A percentile compares a stretch with the other conserved stretches of the same genome.
Evolutionary conservation across 2,329 filamentous ascomycete species (phyloP).

Genomic region (Aspergillus costaricaensis): DNA sequence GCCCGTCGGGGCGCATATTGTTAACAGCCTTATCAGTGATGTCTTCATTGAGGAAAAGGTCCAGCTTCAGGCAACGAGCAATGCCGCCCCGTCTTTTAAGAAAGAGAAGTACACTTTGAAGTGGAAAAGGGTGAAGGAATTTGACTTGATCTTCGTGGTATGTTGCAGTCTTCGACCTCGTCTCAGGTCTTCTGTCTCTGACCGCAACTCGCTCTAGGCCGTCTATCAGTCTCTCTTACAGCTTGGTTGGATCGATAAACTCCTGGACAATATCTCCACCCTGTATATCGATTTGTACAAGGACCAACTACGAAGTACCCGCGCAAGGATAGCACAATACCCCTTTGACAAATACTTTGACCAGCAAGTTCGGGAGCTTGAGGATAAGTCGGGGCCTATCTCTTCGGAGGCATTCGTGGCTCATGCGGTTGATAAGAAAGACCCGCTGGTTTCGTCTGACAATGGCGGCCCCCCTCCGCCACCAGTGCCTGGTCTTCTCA

Average conservation of each 20-base stretch:
- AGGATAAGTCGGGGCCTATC: constrained; percentile 39
- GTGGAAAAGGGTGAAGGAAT: constrained; percentile 89
- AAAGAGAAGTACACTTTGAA: constrained; percentile 93
- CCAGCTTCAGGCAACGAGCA: constrained; percentile 61
- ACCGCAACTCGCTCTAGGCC: constrained; percentile 59
- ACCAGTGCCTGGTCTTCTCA: constrained; percentile 54
- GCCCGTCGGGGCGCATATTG: constrained; percentile 74
- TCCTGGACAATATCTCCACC: constrained; percentile 90
- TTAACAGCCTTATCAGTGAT: constrained; percentile 94
- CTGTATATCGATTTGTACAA: constrained; percentile 90
- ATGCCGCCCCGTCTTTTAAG: constrained; percentile 71
- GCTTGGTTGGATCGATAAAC: constrained; percentile 93
- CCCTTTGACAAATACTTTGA: constrained; percentile 93
- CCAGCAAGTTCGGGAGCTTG: constrained; percentile 80
- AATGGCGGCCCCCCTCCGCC: constrained; percentile 55
- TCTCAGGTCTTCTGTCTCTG: constrained; percentile 17
- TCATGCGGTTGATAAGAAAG: constrained; percentile 49
- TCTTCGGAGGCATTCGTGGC: constrained; percentile 49
- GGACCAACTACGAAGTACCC: constrained; percentile 78
- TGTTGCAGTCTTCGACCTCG: constrained; percentile 32
- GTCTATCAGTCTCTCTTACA: constrained; percentile 96
- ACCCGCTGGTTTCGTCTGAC: constrained; percentile 50
- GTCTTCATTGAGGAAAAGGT: constrained; percentile 96
- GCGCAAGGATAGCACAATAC: constrained; percentile 78
- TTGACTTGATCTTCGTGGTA: constrained; percentile 94